phyloP scores from a whole-genome alignment of 140 eudicot species.

The Anethum foeniculum region DNA sequence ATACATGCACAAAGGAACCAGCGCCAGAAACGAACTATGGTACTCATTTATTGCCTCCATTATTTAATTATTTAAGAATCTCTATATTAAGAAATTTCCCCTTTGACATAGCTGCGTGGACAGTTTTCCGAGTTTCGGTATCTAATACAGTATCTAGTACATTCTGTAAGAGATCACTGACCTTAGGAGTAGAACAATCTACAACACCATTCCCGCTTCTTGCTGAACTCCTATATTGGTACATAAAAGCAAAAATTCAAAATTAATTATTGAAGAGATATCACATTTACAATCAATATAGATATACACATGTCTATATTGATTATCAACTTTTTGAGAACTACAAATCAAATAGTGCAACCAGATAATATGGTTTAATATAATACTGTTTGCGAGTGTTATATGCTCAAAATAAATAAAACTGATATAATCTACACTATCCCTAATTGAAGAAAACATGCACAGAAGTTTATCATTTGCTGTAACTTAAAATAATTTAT shows the following conservation, averaged over 20 bases:
- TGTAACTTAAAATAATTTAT: slow-evolving; percentile 2
- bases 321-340: not conserved
- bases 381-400: not conserved
- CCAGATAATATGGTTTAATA: not conserved
- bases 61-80: not conserved
- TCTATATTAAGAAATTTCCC: slow-evolving; percentile 16
- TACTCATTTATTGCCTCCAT: not conserved
- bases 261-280: not conserved
- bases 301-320: no score
- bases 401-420: not conserved
- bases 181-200: slow-evolving; percentile 24
- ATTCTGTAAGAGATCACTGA: slow-evolving; percentile 8
- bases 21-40: not conserved
- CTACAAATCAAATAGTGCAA: not conserved
- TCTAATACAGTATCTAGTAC: slow-evolving; percentile 20
- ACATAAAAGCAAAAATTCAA: slow-evolving; percentile 11
- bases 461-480: not conserved
- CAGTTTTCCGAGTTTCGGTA: slow-evolving; percentile 23
- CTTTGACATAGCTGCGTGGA: slow-evolving; percentile 19
- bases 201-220: slow-evolving; percentile 29
- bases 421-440: not conserved
- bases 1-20: not conserved
- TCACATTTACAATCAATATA: not conserved
- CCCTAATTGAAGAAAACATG: not conserved
- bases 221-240: slow-evolving; percentile 36